Conservation (phyloP, 2,329 filamentous ascomycete genomes). For the Diplodia seriata region DNA sequence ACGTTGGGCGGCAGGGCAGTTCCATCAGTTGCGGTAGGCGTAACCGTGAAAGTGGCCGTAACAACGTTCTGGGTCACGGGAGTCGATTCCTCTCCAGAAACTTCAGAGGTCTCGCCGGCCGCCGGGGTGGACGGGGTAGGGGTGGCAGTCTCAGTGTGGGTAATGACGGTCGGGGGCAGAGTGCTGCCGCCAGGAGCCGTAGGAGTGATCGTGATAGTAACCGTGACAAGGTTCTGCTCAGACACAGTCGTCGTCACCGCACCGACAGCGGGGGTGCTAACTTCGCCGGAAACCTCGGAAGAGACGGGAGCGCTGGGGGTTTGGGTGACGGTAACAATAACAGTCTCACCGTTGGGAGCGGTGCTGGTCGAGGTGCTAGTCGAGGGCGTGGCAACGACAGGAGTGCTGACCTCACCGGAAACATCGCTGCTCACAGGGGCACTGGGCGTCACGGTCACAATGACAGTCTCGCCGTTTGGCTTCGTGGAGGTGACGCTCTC, state of each 20-base stretch:
- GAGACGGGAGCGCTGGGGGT: background rate
- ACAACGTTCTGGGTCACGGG: background rate
- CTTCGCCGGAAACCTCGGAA: slow-evolving; percentile 4
- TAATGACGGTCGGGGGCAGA: slow-evolving; percentile 17
- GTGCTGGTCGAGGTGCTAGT: background rate
- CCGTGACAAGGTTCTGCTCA: slow-evolving; percentile 17
- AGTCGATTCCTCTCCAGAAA: slow-evolving; percentile 16
- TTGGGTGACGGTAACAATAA: background rate
- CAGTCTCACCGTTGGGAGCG: slow-evolving; percentile 10
- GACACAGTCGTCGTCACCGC: slow-evolving; percentile 8
- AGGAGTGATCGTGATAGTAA: slow-evolving; percentile 15
- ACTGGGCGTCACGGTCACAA: background rate
- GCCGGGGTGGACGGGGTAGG: slow-evolving; percentile 3
- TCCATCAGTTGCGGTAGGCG: slow-evolving; percentile 19
- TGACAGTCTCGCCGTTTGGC: background rate
- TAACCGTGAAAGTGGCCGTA: slow-evolving; percentile 17
- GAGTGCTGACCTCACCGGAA: slow-evolving; percentile 7
- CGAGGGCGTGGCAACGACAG: background rate
- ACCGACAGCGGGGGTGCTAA: slow-evolving; percentile 27
- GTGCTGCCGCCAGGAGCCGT: slow-evolving; percentile 25
- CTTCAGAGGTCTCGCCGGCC: background rate
- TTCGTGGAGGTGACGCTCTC: background rate
- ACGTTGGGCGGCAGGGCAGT: slow-evolving; percentile 23
- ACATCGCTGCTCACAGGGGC: background rate
- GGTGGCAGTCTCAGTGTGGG: slow-evolving; percentile 7